phyloP scores from a whole-genome alignment of 2,329 filamentous ascomycete species.

The Monosporascus sp. region DNA sequence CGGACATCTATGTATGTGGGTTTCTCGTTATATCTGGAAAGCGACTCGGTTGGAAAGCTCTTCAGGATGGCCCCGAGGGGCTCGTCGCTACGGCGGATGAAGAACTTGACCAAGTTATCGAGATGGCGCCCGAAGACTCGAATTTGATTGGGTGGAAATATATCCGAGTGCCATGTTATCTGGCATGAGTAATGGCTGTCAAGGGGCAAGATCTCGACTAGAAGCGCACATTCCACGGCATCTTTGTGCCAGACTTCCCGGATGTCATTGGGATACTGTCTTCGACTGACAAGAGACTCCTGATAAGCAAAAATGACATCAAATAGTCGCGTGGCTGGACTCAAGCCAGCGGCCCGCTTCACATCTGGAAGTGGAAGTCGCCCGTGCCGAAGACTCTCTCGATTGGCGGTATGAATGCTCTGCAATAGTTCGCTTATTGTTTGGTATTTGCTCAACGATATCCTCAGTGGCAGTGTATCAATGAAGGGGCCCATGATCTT shows the following conservation, averaged over 20 bases:
- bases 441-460: constrained; percentile 47
- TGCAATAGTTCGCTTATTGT: constrained; percentile 57
- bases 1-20: constrained; percentile 28
- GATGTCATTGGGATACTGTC: constrained; percentile 31
- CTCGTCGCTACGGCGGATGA: constrained; percentile 21
- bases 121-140: constrained; percentile 57
- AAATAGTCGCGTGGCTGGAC: constrained; percentile 57
- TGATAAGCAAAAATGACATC: constrained; percentile 83
- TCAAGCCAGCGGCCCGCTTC: constrained; percentile 51
- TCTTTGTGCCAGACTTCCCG: constrained; percentile 59
- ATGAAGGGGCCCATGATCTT: constrained; percentile 76
- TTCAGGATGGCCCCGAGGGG: constrained; percentile 17
- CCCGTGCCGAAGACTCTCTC: constrained; percentile 59
- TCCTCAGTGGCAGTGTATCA: constrained; percentile 66
- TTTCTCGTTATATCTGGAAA: constrained; percentile 46
- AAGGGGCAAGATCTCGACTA: constrained; percentile 70
- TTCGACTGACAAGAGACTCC: constrained; percentile 52
- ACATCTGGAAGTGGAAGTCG: constrained; percentile 64
- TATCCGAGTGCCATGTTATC: constrained; percentile 41
- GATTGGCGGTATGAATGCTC: constrained; percentile 60
- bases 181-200: constrained; percentile 36
- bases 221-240: constrained; percentile 67
- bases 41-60: constrained; percentile 24
- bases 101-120: constrained; percentile 38
- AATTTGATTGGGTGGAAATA: constrained; percentile 51